A percentile compares a stretch with the other conserved stretches of the same genome.
Conservation (phyloP, 2,329 filamentous ascomycete genomes). For the Simplicillium sp. region DNA sequence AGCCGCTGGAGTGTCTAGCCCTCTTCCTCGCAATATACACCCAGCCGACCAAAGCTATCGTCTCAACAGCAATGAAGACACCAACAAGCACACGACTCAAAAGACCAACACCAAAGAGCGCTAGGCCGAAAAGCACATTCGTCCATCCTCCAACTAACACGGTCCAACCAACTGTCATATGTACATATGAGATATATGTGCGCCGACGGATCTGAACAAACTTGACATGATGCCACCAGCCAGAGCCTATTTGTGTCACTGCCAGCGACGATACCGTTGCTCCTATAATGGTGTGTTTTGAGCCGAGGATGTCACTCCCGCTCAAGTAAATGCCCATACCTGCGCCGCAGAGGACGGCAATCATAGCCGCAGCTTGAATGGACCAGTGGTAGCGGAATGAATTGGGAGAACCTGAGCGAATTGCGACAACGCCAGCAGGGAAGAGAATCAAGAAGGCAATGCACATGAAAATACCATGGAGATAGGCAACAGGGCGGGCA, state of each 20-base stretch:
- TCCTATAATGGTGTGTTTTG: slow-evolving; percentile 5
- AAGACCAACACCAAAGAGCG: slow-evolving; percentile 2
- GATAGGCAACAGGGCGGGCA: slow-evolving; percentile 2
- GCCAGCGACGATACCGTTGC: slow-evolving; percentile 1
- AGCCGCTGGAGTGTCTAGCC: background rate
- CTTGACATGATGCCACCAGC: slow-evolving; percentile 7
- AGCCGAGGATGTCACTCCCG: slow-evolving; percentile 3
- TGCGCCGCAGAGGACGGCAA: background rate
- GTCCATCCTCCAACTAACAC: slow-evolving; percentile 6
- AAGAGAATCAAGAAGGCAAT: slow-evolving; percentile 4
- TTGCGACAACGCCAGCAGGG: slow-evolving; percentile 6
- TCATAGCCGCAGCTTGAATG: slow-evolving; percentile 2
- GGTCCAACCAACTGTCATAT: slow-evolving; percentile 6
- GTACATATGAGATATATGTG: slow-evolving; percentile 6
- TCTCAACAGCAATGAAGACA: background rate
- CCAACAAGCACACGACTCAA: background rate
- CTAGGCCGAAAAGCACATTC: slow-evolving; percentile 2
- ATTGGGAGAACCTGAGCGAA: slow-evolving; percentile 4
- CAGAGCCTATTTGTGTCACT: slow-evolving; percentile 1
- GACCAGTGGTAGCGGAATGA: slow-evolving; percentile 7
- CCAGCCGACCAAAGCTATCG: background rate
- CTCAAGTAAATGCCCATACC: slow-evolving; percentile 4
- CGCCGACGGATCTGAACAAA: slow-evolving; percentile 5
- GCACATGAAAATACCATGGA: slow-evolving; percentile 6
- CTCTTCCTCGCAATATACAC: slow-evolving; percentile 3